phyloP scores from a whole-genome alignment of 345 rosid genomes.

The Arabis alpina region DNA sequence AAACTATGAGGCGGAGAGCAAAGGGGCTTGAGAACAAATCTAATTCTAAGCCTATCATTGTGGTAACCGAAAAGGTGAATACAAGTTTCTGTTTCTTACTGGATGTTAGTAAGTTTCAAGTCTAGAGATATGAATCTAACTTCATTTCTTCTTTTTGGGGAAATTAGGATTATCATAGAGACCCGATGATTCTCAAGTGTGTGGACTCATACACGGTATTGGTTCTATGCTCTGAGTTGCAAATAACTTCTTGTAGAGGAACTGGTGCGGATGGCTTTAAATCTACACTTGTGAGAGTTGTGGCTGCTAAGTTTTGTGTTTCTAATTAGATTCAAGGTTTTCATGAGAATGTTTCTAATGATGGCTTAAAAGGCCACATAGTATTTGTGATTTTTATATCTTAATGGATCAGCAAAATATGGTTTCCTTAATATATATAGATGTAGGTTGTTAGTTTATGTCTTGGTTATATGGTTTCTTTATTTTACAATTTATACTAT shows the following conservation, averaged over 20 bases:
- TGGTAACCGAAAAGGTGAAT: conserved; percentile 76
- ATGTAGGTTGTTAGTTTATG: too few relatives aligned
- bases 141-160: conserved; percentile 9
- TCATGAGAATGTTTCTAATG: not conserved
- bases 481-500: too few relatives aligned
- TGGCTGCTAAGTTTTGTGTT: conserved; percentile 41
- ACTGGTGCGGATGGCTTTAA: conserved; percentile 50
- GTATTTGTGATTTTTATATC: too few relatives aligned
- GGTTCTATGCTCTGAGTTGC: conserved; percentile 68
- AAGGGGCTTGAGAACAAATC: conserved; percentile 53
- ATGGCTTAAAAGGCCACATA: too few relatives aligned
- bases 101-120: conserved; percentile 15
- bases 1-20: conserved; percentile 54
- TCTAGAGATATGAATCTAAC: conserved; percentile 17
- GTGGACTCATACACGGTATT: conserved; percentile 53
- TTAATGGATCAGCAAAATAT: too few relatives aligned
- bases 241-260: conserved; percentile 45
- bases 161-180: conserved; percentile 78
- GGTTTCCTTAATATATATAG: too few relatives aligned
- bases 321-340: conserved; percentile 6
- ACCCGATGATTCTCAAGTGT: conserved; percentile 61
- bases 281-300: conserved; percentile 44
- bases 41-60: conserved; percentile 56
- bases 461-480: too few relatives aligned
- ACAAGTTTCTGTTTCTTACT: not conserved